These are phyloP conservation scores for Chalara sp. DNA, from an alignment of 2,329 filamentous ascomycete genomes.

Conservation along the genomic window DNA sequence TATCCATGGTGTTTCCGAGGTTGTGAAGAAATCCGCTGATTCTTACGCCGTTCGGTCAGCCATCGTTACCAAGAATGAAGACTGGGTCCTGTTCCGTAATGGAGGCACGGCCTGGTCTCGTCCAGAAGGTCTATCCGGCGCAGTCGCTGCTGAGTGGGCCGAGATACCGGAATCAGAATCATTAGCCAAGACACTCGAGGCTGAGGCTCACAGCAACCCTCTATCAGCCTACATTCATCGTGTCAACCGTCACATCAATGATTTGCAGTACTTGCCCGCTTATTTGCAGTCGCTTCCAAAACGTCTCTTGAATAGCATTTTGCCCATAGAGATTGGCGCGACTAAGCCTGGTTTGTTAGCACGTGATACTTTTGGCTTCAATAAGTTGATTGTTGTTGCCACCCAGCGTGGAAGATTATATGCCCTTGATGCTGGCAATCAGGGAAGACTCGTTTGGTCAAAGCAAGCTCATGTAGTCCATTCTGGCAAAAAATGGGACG, in stretches of 20 bases:
- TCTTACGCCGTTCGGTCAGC: conserved; percentile 75
- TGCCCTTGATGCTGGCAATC: conserved; percentile 68
- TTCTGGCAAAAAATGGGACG: conserved; percentile 51
- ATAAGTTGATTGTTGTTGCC: conserved; percentile 75
- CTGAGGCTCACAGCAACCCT: conserved; percentile 78
- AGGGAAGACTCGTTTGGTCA: conserved; percentile 72
- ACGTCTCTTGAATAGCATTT: conserved; percentile 56
- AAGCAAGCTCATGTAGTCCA: conserved; percentile 53
- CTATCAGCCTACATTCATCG: conserved; percentile 82
- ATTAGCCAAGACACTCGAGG: conserved; percentile 73
- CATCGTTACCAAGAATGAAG: conserved; percentile 56
- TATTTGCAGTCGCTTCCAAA: conserved; percentile 65
- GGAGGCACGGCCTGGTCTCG: conserved; percentile 75
- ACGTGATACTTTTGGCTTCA: conserved; percentile 78
- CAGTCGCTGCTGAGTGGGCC: conserved; percentile 73
- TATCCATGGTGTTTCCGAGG: conserved; percentile 71
- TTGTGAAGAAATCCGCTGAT: conserved; percentile 61
- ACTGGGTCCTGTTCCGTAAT: conserved; percentile 82
- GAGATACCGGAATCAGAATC: conserved; percentile 68
- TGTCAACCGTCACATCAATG: conserved; percentile 71
- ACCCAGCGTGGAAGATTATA: conserved; percentile 75
- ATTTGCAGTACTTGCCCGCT: conserved; percentile 68
- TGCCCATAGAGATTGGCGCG: conserved; percentile 43
- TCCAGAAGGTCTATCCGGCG: conserved; percentile 73
- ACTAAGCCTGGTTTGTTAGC: conserved; percentile 40